A percentile compares a stretch with the other conserved stretches of the same genome.
These are phyloP conservation scores for Fusarium succisae DNA, from an alignment of 2,329 filamentous ascomycete species.

Conservation along the genomic window DNA sequence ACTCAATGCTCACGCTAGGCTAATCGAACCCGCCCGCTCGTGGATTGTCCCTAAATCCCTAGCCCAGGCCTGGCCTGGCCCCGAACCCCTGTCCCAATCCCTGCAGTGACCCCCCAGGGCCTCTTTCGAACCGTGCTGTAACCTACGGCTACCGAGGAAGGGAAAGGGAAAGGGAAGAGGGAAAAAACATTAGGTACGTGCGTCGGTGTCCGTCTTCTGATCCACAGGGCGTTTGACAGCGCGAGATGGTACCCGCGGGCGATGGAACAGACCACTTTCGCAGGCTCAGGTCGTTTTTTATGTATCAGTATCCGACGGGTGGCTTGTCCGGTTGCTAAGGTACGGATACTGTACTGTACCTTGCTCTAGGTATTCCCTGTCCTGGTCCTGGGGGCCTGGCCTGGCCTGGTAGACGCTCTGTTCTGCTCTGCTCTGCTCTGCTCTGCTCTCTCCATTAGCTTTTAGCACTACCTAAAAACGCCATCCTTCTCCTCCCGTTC, in stretches of 20 bases:
- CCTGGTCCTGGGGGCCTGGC: not conserved
- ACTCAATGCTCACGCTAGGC: conserved; percentile 19
- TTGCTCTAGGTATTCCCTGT: not conserved
- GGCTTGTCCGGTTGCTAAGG: conserved; percentile 14
- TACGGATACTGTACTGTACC: not conserved
- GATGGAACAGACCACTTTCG: not conserved
- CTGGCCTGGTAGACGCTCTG: not conserved
- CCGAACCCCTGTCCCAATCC: conserved; percentile 24
- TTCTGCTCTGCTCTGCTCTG: not conserved
- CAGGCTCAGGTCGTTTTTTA: not conserved
- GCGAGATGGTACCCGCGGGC: conserved; percentile 8
- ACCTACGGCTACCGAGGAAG: conserved; percentile 11
- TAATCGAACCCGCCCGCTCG: conserved; percentile 25
- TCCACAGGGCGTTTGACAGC: conserved; percentile 33
- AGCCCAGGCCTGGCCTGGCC: not conserved
- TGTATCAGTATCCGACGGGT: conserved; percentile 25
- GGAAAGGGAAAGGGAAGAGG: not conserved
- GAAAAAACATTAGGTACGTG: not conserved
- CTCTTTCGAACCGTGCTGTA: not conserved
- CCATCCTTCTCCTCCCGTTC: conserved; percentile 19
- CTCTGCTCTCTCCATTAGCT: not conserved
- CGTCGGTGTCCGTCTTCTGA: conserved; percentile 31
- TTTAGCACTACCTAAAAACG: conserved; percentile 27
- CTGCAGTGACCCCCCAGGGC: conserved; percentile 26
- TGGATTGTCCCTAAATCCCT: conserved; percentile 27